These are phyloP conservation scores for Blastobotrys peoriensis DNA, from an alignment of 805 yeast genomes.

Conservation along the genomic window DNA sequence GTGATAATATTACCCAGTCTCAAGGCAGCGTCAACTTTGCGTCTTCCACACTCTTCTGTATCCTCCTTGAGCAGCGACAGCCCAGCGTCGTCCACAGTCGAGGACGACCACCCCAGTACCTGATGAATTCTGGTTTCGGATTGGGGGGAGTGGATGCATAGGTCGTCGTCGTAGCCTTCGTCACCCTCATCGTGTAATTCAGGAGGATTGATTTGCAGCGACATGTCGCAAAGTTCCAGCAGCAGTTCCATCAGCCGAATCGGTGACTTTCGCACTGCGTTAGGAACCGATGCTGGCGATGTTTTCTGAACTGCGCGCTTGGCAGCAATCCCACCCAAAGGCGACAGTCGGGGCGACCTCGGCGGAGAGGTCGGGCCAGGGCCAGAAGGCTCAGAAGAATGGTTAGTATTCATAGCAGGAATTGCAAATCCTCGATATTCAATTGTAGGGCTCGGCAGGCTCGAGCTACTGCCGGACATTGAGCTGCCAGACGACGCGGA, in stretches of 20 bases:
- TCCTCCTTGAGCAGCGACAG: constrained; percentile 58
- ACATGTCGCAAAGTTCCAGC: constrained; percentile 65
- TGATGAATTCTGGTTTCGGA: constrained; percentile 30
- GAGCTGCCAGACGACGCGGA: too few relatives aligned
- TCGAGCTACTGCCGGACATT: too few relatives aligned
- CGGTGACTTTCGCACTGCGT: constrained; percentile 34
- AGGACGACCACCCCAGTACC: constrained; percentile 37
- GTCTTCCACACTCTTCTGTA: constrained; percentile 52
- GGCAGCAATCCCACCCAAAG: neutral
- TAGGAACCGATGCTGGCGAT: too few relatives aligned
- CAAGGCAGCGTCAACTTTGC: constrained; percentile 62
- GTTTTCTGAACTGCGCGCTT: constrained; percentile 5
- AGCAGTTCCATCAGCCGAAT: constrained; percentile 42
- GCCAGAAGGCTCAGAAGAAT: neutral
- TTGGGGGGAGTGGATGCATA: constrained; percentile 26
- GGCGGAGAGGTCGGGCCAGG: constrained; percentile 2
- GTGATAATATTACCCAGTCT: constrained; percentile 69
- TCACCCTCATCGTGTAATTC: constrained; percentile 35
- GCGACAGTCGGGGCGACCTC: neutral
- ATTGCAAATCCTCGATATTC: constrained; percentile 15
- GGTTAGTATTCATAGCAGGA: constrained; percentile 9
- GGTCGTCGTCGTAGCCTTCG: constrained; percentile 22
- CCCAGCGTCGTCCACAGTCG: constrained; percentile 55
- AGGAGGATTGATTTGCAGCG: constrained; percentile 68
- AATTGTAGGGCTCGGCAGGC: constrained; percentile 10